phyloP scores from a whole-genome alignment of 208 protist genomes.

The Trypanosomatidae sp. region DNA sequence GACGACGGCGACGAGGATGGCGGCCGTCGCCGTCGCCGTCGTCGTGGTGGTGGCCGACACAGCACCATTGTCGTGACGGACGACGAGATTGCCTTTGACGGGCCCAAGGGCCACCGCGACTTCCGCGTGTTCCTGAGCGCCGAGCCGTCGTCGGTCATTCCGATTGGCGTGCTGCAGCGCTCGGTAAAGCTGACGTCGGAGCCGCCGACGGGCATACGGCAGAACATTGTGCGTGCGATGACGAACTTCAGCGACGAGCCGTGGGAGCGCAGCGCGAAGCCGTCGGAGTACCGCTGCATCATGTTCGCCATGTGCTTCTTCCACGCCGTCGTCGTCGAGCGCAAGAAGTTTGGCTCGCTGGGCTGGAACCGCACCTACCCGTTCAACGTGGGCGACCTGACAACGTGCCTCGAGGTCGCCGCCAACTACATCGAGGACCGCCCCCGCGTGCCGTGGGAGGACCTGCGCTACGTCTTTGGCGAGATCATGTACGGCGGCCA shows the following conservation, averaged over 20 bases:
- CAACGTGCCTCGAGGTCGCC: slow-evolving; percentile 93
- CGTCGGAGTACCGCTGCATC: slow-evolving; percentile 95
- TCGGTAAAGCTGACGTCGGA: slow-evolving; percentile 99
- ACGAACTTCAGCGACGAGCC: slow-evolving; percentile 93
- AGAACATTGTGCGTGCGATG: slow-evolving; percentile 95
- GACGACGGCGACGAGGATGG: slow-evolving; percentile 6
- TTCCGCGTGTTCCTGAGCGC: slow-evolving; percentile 97
- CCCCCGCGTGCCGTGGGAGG: slow-evolving; percentile 96
- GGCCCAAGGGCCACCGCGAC: slow-evolving; percentile 84
- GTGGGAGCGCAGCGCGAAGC: slow-evolving; percentile 94
- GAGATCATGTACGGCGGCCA: slow-evolving; percentile 99
- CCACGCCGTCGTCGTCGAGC: slow-evolving; percentile 96
- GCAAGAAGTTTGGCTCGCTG: slow-evolving; percentile 96
- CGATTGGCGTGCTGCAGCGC: slow-evolving; percentile 94
- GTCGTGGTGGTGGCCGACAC: slow-evolving; percentile 7
- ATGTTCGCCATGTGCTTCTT: slow-evolving; percentile 98
- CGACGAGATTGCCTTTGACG: slow-evolving; percentile 87
- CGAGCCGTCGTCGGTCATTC: slow-evolving; percentile 93
- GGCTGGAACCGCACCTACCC: slow-evolving; percentile 97
- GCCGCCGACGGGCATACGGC: slow-evolving; percentile 94
- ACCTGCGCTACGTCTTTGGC: slow-evolving; percentile 98
- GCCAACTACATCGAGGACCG: slow-evolving; percentile 98
- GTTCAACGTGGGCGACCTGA: slow-evolving; percentile 97
- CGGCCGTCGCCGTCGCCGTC: background rate
- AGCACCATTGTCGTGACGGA: slow-evolving; percentile 53